phyloP scores from a whole-genome alignment of 139 green algal genomes.

The Auxenochlorella pyrenoidosa region DNA sequence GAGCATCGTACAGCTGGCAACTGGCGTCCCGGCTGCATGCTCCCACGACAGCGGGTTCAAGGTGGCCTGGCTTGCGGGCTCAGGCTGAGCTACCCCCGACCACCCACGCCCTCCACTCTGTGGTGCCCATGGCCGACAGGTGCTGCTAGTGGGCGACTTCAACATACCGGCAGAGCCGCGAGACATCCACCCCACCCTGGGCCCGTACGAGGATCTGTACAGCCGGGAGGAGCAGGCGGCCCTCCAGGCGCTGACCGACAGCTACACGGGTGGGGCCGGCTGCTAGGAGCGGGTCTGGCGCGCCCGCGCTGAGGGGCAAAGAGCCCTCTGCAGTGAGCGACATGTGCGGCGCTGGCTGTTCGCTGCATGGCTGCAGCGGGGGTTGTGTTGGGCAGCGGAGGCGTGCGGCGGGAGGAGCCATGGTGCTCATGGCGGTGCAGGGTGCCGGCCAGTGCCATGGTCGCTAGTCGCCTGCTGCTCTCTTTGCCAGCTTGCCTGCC shows the following conservation, averaged over 20 bases:
- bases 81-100: too few species aligned
- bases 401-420: background rate
- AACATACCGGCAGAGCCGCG: slow-evolving; percentile 57
- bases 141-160: slow-evolving; percentile 74
- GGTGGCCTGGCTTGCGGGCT: too few species aligned
- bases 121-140: too few species aligned
- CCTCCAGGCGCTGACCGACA: slow-evolving; percentile 37
- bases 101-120: too few species aligned
- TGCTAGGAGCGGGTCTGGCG: background rate
- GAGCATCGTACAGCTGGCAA: too few species aligned
- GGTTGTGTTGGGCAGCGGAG: background rate
- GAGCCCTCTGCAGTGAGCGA: background rate
- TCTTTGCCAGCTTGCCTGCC: too few species aligned
- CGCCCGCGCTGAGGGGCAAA: background rate
- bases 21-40: too few species aligned
- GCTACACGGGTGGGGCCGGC: slow-evolving; percentile 25
- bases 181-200: slow-evolving; percentile 60
- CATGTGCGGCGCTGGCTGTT: background rate
- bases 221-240: slow-evolving; percentile 41
- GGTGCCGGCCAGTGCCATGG: background rate
- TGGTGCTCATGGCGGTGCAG: background rate
- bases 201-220: slow-evolving; percentile 45
- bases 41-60: too few species aligned
- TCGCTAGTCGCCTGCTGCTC: too few species aligned
- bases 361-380: background rate